Percentiles rank a stretch among this genome's conserved stretches.
Conservation (phyloP, 306 rosid genomes). For the Vigna reflexopilosa region DNA sequence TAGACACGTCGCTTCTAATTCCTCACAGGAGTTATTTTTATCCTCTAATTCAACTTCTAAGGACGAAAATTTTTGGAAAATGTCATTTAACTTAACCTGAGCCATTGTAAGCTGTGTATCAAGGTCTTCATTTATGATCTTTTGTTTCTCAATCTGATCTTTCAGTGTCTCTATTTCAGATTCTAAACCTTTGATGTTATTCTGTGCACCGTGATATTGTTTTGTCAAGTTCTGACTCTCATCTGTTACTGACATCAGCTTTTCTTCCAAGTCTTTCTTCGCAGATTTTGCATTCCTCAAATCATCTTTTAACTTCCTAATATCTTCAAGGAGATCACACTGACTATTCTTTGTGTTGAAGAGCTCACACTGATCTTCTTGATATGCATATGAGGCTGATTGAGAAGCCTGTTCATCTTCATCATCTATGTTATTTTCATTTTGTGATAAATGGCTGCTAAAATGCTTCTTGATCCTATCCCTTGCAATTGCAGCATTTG, state of each 20-base stretch:
- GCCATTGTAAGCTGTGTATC: constrained; percentile 69
- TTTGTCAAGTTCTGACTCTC: constrained; percentile 54
- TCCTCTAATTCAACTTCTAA: constrained; percentile 79
- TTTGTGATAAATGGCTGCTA: constrained; percentile 43
- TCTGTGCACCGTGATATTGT: constrained; percentile 72
- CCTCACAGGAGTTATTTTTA: constrained; percentile 72
- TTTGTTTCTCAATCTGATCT: constrained; percentile 64
- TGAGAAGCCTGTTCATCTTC: constrained; percentile 47
- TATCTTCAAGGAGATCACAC: constrained; percentile 56
- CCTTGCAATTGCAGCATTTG: constrained; percentile 58
- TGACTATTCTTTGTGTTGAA: constrained; percentile 42
- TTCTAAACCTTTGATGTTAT: constrained; percentile 59
- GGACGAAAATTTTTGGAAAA: constrained; percentile 70
- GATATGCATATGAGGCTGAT: constrained; percentile 48
- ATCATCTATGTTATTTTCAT: constrained; percentile 39
- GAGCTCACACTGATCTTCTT: constrained; percentile 45
- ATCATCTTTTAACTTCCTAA: constrained; percentile 59
- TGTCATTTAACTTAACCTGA: constrained; percentile 57
- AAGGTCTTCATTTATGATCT: constrained; percentile 71
- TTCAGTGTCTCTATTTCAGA: constrained; percentile 56
- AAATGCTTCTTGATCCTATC: constrained; percentile 76
- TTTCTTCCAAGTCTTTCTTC: constrained; percentile 60
- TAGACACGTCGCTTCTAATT: constrained; percentile 78
- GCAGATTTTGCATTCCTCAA: constrained; percentile 54
- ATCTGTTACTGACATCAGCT: constrained; percentile 49